Conservation (phyloP, 169 alveolate genomes). For the Pseudocohnilembus persalinus region DNA sequence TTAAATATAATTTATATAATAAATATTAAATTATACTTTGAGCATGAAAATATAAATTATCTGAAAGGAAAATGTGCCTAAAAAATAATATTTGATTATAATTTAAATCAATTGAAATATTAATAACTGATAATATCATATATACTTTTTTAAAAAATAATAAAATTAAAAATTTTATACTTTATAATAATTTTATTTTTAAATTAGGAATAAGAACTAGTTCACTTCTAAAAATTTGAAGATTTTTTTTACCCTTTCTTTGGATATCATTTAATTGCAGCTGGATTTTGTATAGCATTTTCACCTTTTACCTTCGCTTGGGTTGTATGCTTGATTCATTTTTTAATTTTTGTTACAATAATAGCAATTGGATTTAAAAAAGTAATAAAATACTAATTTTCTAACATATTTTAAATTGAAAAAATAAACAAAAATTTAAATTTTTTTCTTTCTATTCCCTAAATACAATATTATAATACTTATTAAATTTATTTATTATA, state of each 20-base stretch:
- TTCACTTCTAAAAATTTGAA: background rate
- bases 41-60: too few species aligned
- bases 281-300: background rate
- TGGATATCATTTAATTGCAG: background rate
- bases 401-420: background rate
- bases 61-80: background rate
- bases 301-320: background rate
- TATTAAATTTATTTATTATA: too few species aligned
- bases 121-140: background rate
- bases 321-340: background rate
- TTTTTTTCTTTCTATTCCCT: too few species aligned
- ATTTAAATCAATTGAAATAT: too few species aligned
- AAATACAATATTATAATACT: too few species aligned
- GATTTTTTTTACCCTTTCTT: background rate
- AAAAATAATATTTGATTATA: background rate
- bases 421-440: background rate
- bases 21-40: too few species aligned
- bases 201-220: background rate
- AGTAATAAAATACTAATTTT: too few species aligned
- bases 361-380: background rate
- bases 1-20: too few species aligned
- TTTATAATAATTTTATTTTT: too few species aligned
- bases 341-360: too few species aligned
- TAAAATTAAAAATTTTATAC: background rate
- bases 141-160: too few species aligned